These are phyloP conservation scores for Chenopodium formosanum DNA, from an alignment of 148 eudicot species.

Conservation along the genomic window DNA sequence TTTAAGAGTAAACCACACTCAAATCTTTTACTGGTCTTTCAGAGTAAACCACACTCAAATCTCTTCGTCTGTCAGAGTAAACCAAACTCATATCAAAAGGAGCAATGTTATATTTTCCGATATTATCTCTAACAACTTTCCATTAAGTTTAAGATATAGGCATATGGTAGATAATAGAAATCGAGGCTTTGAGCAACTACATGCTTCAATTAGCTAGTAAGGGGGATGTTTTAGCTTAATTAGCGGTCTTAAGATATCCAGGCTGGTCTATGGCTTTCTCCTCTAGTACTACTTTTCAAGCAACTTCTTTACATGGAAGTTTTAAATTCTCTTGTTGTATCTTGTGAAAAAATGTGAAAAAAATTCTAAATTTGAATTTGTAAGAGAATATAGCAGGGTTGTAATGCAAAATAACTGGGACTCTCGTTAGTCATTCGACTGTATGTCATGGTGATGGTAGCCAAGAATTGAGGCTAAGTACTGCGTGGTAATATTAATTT, in stretches of 20 bases:
- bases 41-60: too few relatives aligned
- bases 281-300: background rate
- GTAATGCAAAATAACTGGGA: background rate
- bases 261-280: background rate
- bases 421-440: background rate
- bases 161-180: background rate
- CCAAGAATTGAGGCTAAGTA: background rate
- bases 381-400: background rate
- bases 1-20: too few relatives aligned
- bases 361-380: background rate
- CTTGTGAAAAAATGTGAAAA: background rate
- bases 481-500: background rate
- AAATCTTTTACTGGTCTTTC: too few relatives aligned
- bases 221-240: too few relatives aligned
- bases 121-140: too few relatives aligned
- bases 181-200: background rate
- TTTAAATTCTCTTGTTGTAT: background rate
- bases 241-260: background rate
- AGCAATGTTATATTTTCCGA: too few relatives aligned
- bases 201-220: background rate
- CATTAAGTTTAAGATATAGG: background rate
- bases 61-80: too few relatives aligned
- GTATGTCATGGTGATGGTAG: background rate
- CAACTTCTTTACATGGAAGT: background rate
- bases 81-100: too few relatives aligned